Evolutionary conservation across 2,329 filamentous ascomycete species (phyloP), one percentile per base, ranked within the genome.

Genomic region (Hirsutella minnesotensis): DNA sequence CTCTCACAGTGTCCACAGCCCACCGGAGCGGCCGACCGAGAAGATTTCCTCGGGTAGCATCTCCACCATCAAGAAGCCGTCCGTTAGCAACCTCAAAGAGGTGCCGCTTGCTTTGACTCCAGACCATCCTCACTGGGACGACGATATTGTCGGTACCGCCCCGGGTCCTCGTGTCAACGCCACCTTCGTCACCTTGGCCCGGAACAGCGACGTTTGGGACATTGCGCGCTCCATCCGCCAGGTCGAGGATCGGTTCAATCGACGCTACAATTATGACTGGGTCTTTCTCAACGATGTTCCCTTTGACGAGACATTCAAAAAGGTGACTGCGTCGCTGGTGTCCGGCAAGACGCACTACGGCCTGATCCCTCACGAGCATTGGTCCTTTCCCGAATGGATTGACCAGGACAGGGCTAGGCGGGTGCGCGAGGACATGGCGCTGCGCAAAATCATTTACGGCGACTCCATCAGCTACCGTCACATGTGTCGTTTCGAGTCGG

Each of bases 401-500:
- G 92, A 98, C 60, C 84, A 95, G 66, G 86, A 95, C 41, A 94
- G 85, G 69, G 94, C 92, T 35, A 77, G 78, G 57, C 84, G 86
- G 64, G 88, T 92, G 47, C 85, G 92, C 47, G 83, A 95, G 67
- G 86, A 95, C 55, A 98, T 98, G 92, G 80, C 78, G 44, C 77
- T 86, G 62, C 80, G 82, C 60, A 94, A 95, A 70, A 94, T 98
- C 63, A 98, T 98, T 65, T 98, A 98, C 61, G 92, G 92, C 47
- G 92, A 96, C 65, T 95, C 88, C 10, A 69, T 94, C 67, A 94
- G 86, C 68, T 98, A 98, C 71, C 81, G 92, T 49, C 94, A 98
- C 72, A 98, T 98, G 92, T 98, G 92, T 67, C 86, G 92, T 50
- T 98, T 95, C 61, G 92, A 98, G 67, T 96, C 90, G 8, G 92